Conservation (phyloP, 352 stramenopile genomes). For the Globisporangium lucens region DNA sequence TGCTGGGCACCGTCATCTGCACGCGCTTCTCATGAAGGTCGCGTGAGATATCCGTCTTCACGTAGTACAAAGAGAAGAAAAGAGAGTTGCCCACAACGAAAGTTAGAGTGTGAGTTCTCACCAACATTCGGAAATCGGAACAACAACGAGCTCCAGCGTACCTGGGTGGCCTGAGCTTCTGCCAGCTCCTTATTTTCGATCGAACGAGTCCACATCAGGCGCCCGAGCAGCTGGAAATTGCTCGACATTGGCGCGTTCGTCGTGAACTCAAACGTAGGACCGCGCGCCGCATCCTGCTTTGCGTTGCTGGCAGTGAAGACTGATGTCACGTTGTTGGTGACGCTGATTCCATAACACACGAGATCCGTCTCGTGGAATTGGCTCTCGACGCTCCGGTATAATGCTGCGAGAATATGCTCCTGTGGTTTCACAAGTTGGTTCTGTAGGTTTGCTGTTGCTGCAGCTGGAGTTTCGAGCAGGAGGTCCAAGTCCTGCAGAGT, state of each 20-base stretch:
- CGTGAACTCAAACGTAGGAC: constrained; percentile 12
- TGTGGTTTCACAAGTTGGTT: background rate
- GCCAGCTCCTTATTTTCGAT: background rate
- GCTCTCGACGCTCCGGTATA: background rate
- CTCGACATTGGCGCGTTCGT: constrained; percentile 1
- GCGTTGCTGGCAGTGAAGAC: constrained; percentile 4
- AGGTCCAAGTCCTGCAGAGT: background rate
- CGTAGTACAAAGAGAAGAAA: background rate
- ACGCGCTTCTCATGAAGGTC: background rate
- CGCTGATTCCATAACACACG: background rate
- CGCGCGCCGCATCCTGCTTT: constrained; percentile 4
- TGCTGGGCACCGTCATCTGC: background rate
- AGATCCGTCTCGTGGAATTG: constrained; percentile 3
- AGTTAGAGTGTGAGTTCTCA: background rate
- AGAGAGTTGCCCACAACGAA: too few species aligned
- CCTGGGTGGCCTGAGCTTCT: background rate
- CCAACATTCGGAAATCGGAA: background rate
- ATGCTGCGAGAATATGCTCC: background rate
- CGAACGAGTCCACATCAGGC: constrained; percentile 6
- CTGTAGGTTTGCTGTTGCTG: background rate
- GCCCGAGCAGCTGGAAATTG: background rate
- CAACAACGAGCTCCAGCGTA: background rate
- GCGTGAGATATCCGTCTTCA: background rate
- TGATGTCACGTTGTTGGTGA: background rate
- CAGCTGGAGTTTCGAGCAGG: background rate